phyloP scores from a whole-genome alignment of 176 grass and related monocot genomes.

The Poa pratensis region DNA sequence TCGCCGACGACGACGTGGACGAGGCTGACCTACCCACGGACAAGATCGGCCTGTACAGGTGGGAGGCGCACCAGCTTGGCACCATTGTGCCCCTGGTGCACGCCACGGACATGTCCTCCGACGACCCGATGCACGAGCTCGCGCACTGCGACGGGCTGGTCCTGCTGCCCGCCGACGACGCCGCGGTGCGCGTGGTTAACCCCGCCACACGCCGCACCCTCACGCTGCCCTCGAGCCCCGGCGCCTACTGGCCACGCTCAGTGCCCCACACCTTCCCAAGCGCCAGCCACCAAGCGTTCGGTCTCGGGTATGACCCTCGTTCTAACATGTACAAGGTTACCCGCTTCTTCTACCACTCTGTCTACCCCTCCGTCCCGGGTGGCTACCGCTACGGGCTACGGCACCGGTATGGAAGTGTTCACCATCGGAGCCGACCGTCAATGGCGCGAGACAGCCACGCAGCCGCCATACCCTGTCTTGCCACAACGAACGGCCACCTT shows the following conservation, averaged over 20 bases:
- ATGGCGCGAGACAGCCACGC: background rate
- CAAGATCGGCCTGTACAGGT: background rate
- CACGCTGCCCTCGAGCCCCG: background rate
- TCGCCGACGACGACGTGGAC: too few relatives aligned
- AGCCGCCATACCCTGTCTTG: background rate
- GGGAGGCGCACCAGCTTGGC: background rate
- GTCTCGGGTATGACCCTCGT: background rate
- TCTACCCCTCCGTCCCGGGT: too few relatives aligned
- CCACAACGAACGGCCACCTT: background rate
- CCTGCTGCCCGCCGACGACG: background rate
- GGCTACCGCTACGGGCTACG: too few relatives aligned
- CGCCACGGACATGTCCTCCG: background rate
- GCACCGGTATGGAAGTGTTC: background rate
- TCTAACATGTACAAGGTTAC: constrained; percentile 9
- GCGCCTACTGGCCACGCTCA: background rate
- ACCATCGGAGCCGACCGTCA: background rate
- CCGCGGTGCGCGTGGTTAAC: background rate
- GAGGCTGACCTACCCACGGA: background rate
- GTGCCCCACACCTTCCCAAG: too few relatives aligned
- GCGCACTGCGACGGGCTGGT: constrained; percentile 26
- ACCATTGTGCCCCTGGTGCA: background rate
- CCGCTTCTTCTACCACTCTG: background rate
- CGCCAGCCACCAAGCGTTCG: background rate
- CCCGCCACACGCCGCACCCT: background rate
- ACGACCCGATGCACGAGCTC: background rate